Evolutionary conservation across 441 rosid genomes (phyloP).

Genomic region (Omphalea diandra): DNA sequence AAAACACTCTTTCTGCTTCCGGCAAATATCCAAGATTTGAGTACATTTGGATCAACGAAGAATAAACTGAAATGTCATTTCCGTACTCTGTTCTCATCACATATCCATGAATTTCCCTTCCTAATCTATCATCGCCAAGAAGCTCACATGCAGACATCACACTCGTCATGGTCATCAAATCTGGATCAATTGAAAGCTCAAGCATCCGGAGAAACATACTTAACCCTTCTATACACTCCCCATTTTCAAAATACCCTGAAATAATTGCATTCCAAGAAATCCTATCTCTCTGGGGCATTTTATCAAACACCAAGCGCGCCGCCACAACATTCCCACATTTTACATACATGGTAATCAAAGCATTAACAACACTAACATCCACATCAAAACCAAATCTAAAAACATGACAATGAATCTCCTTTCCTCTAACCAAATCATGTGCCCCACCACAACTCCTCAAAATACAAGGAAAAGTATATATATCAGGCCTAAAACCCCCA

Average conservation of each 20-base stretch:
- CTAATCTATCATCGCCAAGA: slow-evolving; percentile 58
- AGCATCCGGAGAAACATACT: slow-evolving; percentile 63
- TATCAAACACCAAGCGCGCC: slow-evolving; percentile 51
- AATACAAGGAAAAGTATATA: slow-evolving; percentile 85
- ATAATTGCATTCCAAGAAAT: slow-evolving; percentile 90
- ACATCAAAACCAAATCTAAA: slow-evolving; percentile 63
- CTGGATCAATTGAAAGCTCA: slow-evolving; percentile 62
- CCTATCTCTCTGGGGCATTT: slow-evolving; percentile 62
- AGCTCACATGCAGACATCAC: slow-evolving; percentile 74
- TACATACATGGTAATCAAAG: slow-evolving; percentile 81
- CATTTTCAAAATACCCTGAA: slow-evolving; percentile 69
- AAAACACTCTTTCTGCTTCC: slow-evolving; percentile 71
- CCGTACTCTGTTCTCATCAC: slow-evolving; percentile 46
- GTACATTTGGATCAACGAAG: slow-evolving; percentile 75
- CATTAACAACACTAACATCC: slow-evolving; percentile 74
- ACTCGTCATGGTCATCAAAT: slow-evolving; percentile 84
- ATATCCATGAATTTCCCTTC: slow-evolving; percentile 67
- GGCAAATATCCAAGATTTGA: slow-evolving; percentile 47
- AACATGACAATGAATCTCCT: slow-evolving; percentile 82
- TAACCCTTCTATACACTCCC: slow-evolving; percentile 57
- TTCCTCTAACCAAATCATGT: slow-evolving; percentile 62
- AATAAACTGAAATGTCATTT: slow-evolving; percentile 55
- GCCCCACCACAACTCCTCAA: slow-evolving; percentile 88
- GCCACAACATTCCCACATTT: slow-evolving; percentile 63
- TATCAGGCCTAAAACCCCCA: slow-evolving; percentile 73